Base-by-base conservation (phyloP, 129 eudicot species). In the Lonicera japonica region DNA sequence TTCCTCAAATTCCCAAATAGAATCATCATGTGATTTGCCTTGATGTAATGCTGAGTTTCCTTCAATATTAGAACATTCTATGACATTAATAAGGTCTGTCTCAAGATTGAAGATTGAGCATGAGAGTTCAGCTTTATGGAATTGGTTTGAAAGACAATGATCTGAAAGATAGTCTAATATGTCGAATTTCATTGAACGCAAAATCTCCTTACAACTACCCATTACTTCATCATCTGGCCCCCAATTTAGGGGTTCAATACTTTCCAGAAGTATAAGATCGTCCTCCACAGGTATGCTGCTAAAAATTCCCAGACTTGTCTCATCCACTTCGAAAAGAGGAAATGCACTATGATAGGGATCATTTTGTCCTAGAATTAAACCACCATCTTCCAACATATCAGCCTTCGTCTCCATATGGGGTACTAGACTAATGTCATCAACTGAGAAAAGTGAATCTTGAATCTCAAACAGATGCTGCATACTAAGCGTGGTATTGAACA, bases 241-340 rank as follows among this genome's bases (percentile, higher is more conserved):
- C 83, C 71, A 71, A 17, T 68, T 66, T 73, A 75, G 78, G 34
- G 43, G 70, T 58, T 82, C 87, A 47, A 70, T 70, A 63, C 63
- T 74, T 65, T 72, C 83, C 69, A 79, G 62, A 59, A 66, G 61
- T 25, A 63, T 66, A 54, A 73, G 64, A 25, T 78, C 83, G 59
- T 70, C 72, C 69, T 63, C 69, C 60, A 78, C 43, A 38, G 61
- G 56, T 62, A 53, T 58, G 56, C 63, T 60, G 66, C 67, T 78
- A 73, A 70, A 53, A 66, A 78, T 66, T 64, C 77, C 91, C 58
- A 80, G 68, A 73, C 78, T 64, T 74, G 75, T 77, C 63, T 80
- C 90, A 56, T 82, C 91, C 61, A 92, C 81, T 79, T 92, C 99
- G 58, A 88, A 74, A 54, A 80, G 71, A 70, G 96, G 96, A 78